Percentiles rank a stretch among this genome's conserved stretches.
These are phyloP conservation scores for Metschnikowia corniflorae DNA, from an alignment of 805 yeast species.

Conservation along the genomic window DNA sequence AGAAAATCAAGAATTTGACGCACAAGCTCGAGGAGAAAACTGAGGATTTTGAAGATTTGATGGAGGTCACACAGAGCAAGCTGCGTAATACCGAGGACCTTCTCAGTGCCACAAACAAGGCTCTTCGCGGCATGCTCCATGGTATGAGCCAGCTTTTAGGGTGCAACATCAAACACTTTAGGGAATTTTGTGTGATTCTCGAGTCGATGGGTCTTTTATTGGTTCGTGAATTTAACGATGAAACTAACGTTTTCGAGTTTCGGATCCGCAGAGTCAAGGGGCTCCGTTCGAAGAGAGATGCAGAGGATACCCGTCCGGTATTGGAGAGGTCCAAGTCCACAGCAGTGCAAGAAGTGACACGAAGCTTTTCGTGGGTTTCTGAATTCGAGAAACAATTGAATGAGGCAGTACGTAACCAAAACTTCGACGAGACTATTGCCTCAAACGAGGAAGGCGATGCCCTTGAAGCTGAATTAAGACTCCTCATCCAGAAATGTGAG, in stretches of 20 bases:
- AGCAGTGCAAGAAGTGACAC: conserved; percentile 40
- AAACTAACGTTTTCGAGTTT: conserved; percentile 30
- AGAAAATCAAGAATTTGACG: conserved; percentile 45
- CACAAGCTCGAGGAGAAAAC: conserved; percentile 46
- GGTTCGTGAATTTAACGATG: conserved; percentile 32
- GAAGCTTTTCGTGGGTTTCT: conserved; percentile 46
- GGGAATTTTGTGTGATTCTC: conserved; percentile 52
- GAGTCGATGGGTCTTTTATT: conserved; percentile 78
- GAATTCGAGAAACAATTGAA: conserved; percentile 16
- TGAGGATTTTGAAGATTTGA: conserved; percentile 40
- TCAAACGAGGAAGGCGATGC: conserved; percentile 6
- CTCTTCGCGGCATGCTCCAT: conserved; percentile 2
- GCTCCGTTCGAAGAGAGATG: conserved; percentile 43
- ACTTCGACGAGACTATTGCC: conserved; percentile 1
- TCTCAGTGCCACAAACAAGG: not conserved
- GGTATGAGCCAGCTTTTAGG: conserved; percentile 27
- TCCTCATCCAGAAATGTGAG: conserved; percentile 3
- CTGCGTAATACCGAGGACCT: conserved; percentile 22
- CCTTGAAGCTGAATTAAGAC: conserved; percentile 6
- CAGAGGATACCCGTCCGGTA: conserved; percentile 13
- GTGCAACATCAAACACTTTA: conserved; percentile 30
- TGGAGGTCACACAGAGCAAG: conserved; percentile 36
- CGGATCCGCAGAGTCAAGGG: conserved; percentile 80
- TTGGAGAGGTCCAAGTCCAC: conserved; percentile 15
- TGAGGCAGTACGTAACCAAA: not conserved